Evolutionary conservation across 2,329 filamentous ascomycete species (phyloP), one percentile per base, ranked within the genome.

Genomic region (Tolypocladium capitatum): DNA sequence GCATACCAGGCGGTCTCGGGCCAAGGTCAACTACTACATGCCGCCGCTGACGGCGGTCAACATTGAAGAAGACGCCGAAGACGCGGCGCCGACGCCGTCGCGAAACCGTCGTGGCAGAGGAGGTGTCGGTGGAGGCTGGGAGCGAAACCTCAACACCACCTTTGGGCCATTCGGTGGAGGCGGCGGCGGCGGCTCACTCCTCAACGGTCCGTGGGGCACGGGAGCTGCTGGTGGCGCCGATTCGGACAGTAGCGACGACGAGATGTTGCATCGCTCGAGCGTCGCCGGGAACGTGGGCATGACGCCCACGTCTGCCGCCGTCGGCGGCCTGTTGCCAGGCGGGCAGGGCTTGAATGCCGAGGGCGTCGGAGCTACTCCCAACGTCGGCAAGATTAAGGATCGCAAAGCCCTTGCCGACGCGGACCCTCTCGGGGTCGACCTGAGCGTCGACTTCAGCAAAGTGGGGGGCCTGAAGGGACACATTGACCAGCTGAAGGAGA

Each of bases 401-500:
- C 86, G 84, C 60, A 94, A 95, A 62, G 83, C 87, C 4, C 75
- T 96, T 43, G 91, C 91, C 21, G 92, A 98, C 68, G 87, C 90
- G 4, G 92, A 97, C 61, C 92, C 92, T 41, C 76, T 98, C 4
- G 92, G 92, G 10, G 89, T 98, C 32, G 90, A 97, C 60, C 72
- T 91, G 60, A 91, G 81, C 58, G 88, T 98, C 52, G 90, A 90
- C 60, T 96, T 98, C 63, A 91, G 86, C 63, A 87, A 90, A 54
- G 90, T 98, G 48, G 92, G 92, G 60, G 92, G 92, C 36, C 70
- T 98, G 41, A 83, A 94, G 62, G 84, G 87, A 33, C 91, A 97
- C 61, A 96, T 98, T 61, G 89, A 96, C 61, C 88, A 96, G 64
- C 74, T 98, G 52, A 97, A 98, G 66, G 92, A 98, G 68, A 98